Evolutionary conservation across 306 rosid genomes (phyloP).

Genomic region (Begonia masoniana): DNA sequence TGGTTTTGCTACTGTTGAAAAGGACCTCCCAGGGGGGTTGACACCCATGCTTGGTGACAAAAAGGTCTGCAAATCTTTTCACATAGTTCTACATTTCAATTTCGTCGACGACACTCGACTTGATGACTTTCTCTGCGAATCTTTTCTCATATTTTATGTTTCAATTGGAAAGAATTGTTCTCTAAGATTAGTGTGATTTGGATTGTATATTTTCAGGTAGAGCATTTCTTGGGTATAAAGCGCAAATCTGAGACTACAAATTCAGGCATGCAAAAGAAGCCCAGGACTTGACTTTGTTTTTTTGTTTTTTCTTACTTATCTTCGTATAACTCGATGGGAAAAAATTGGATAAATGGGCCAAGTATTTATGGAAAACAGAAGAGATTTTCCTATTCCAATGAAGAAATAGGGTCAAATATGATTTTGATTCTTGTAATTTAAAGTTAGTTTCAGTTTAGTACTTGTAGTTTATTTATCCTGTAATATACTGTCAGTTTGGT

Average conservation of each 20-base stretch:
- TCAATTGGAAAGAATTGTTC: not conserved
- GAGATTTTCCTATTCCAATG: no score
- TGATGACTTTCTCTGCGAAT: not conserved
- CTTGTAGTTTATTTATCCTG: no score
- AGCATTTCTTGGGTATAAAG: conserved; percentile 88
- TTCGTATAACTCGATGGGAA: no score
- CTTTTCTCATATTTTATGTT: not conserved
- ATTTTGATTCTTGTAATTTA: no score
- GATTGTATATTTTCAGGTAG: conserved; percentile 41
- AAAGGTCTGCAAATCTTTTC: conserved; percentile 31
- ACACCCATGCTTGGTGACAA: conserved; percentile 98
- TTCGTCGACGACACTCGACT: not conserved
- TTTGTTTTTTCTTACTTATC: not conserved
- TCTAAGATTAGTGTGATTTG: not conserved
- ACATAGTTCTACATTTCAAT: not conserved
- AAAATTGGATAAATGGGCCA: no score
- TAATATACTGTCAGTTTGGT: no score
- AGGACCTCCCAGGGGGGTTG: conserved; percentile 90
- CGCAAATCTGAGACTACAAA: conserved; percentile 55
- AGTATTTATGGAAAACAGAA: no score
- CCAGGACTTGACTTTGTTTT: conserved; percentile 33
- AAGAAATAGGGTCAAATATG: no score
- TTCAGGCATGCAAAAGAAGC: conserved; percentile 43
- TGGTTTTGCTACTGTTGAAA: conserved; percentile 97
- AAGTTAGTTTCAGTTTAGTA: no score